phyloP scores from a whole-genome alignment of 2,329 filamentous ascomycete genomes.

The Fusarium circinatum region DNA sequence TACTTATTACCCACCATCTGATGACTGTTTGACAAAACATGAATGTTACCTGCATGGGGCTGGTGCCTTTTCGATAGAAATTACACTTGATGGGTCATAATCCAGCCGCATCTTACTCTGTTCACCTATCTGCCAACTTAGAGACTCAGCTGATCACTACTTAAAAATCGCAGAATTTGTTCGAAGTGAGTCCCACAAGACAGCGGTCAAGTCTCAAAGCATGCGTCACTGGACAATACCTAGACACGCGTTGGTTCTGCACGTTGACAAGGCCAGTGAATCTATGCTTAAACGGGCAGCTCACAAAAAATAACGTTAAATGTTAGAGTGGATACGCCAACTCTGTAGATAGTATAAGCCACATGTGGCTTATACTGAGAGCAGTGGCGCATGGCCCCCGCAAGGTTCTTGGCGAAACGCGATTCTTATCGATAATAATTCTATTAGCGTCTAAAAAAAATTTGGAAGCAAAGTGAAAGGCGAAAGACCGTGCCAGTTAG shows the following conservation, averaged over 20 bases:
- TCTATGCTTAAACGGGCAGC: conserved; percentile 38
- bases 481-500: conserved; percentile 19
- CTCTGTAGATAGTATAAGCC: not conserved
- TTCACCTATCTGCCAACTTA: too few relatives aligned
- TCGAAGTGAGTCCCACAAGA: not conserved
- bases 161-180: not conserved
- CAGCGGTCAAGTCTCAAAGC: not conserved
- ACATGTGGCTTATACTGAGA: not conserved
- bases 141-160: too few relatives aligned
- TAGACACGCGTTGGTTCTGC: conserved; percentile 14
- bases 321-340: not conserved
- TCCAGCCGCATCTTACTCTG: not conserved
- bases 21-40: not conserved
- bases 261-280: not conserved
- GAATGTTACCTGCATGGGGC: not conserved
- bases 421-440: conserved; percentile 34
- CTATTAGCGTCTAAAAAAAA: conserved; percentile 1
- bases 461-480: conserved; percentile 14
- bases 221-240: conserved; percentile 17
- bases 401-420: not conserved
- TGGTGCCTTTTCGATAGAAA: not conserved
- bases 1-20: not conserved
- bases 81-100: not conserved
- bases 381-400: not conserved
- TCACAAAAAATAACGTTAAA: conserved; percentile 1